These are phyloP conservation scores for Colletotrichum magnum DNA, from an alignment of 2,329 filamentous ascomycete species.

Conservation along the genomic window DNA sequence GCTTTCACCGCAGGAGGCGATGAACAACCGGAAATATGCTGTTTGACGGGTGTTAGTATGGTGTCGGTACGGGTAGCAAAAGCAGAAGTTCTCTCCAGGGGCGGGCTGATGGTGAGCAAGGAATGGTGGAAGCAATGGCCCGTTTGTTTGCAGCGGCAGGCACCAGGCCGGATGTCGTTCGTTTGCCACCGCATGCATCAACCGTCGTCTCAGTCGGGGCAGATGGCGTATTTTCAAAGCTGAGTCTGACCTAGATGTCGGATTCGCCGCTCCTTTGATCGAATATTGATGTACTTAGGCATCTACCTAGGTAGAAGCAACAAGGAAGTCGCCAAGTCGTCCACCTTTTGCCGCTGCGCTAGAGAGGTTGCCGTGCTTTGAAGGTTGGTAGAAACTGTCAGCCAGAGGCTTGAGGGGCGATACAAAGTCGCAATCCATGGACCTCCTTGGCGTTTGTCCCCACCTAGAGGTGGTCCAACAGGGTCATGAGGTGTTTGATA, in stretches of 20 bases:
- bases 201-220: constrained; percentile 11
- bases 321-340: constrained; percentile 20
- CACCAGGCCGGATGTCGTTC: constrained; percentile 24
- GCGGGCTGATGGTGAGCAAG: background rate
- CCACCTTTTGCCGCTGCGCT: constrained; percentile 12
- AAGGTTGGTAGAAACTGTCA: background rate
- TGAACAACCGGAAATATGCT: constrained; percentile 27
- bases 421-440: too few relatives aligned
- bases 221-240: constrained; percentile 9
- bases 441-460: too few relatives aligned
- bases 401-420: background rate
- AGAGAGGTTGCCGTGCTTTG: background rate
- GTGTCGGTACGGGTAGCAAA: background rate
- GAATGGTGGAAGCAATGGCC: constrained; percentile 1
- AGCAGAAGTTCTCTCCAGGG: constrained; percentile 15
- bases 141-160: constrained; percentile 28
- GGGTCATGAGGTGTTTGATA: too few relatives aligned
- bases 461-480: too few relatives aligned
- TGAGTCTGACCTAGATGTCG: constrained; percentile 12
- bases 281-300: too few relatives aligned
- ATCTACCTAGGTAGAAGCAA: constrained; percentile 15
- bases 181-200: constrained; percentile 38
- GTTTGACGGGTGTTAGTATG: constrained; percentile 12
- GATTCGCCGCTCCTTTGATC: constrained; percentile 31
- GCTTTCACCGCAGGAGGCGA: constrained; percentile 44